These are phyloP conservation scores for Hyaloperonospora arabidopsidis DNA, from an alignment of 352 stramenopile genomes.

Conservation along the genomic window DNA sequence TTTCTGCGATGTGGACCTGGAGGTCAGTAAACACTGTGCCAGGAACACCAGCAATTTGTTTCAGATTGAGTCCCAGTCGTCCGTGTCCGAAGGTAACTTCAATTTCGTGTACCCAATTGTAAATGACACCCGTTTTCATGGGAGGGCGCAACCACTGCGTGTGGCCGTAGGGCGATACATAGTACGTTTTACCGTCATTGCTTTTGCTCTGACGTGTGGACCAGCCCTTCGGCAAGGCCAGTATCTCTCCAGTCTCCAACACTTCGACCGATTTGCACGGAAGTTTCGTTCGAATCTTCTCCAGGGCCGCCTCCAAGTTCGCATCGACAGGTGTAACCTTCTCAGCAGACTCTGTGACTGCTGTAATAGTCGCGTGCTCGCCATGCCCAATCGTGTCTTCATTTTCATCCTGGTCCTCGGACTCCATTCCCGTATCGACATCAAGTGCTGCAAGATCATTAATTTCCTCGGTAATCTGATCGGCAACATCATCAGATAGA, in stretches of 20 bases:
- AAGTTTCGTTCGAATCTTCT: constrained; percentile 54
- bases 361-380: constrained; percentile 44
- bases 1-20: constrained; percentile 71
- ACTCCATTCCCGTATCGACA: constrained; percentile 12
- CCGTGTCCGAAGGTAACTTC: constrained; percentile 77
- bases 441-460: constrained; percentile 2
- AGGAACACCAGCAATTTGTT: constrained; percentile 69
- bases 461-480: constrained; percentile 4
- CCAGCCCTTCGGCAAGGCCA: constrained; percentile 74
- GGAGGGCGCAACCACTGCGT: constrained; percentile 77
- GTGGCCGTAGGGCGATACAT: constrained; percentile 74
- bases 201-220: constrained; percentile 71
- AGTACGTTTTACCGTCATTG: constrained; percentile 82
- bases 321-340: constrained; percentile 40
- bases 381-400: constrained; percentile 17
- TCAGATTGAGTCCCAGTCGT: constrained; percentile 72
- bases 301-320: constrained; percentile 51
- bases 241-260: constrained; percentile 61
- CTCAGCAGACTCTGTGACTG: constrained; percentile 27
- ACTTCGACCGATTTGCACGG: constrained; percentile 54
- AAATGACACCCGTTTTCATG: constrained; percentile 64
- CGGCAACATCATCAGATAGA: constrained; percentile 11
- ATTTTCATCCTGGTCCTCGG: constrained; percentile 10
- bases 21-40: constrained; percentile 66
- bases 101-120: constrained; percentile 80